Evolutionary conservation across 495 filamentous ascomycete genomes (phyloP), one percentile per base, ranked within the genome.

Genomic region (Extremus antarcticus): DNA sequence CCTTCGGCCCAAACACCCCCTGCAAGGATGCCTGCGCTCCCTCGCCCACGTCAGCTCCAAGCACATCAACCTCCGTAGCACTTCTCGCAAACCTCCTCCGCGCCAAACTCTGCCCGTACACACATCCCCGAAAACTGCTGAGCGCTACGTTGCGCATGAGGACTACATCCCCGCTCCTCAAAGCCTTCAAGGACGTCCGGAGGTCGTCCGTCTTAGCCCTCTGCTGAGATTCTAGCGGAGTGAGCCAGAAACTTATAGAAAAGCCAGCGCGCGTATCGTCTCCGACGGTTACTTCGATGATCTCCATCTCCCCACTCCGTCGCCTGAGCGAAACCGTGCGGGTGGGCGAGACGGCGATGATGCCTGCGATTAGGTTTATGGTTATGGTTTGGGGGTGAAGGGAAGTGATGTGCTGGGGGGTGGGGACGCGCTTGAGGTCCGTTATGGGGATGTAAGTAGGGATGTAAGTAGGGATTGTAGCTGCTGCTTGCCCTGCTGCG

Each of bases 191-290:
- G 2, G 66, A 66, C 21, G 54, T 55, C 8, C 70, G 64, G 20
- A 83, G 68, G 25, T 62, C 61, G 50, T 71, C 69, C 3, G 40
- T 65, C 39, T 19, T 57, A 53, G 53, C 62, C 59, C 59, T 4
- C 16, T 62, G 47, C 51, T 58, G 46, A 50, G 15, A 48, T 25
- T 49, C 57, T 51, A 20, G 53, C 66, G 65, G 58, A 2, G 74
- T 67, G 15, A 94, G 72, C 91, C 91, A 96, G 59, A 95, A 85
- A 24, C 84, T 91, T 55, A 96, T 71, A 13, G 75, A 78, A 66
- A 96, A 94, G 15, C 86, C 87, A 13, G 86, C 81, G 48, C 76
- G 79, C 1, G 88, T 92, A 53, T 95, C 88, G 63, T 97, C 91
- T 13, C 86, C 90, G 1, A 95, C 86, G 1, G 89, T 74, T 3